Conservation (phyloP, 352 stramenopile species). For the Globisporangium sylvaticum region DNA sequence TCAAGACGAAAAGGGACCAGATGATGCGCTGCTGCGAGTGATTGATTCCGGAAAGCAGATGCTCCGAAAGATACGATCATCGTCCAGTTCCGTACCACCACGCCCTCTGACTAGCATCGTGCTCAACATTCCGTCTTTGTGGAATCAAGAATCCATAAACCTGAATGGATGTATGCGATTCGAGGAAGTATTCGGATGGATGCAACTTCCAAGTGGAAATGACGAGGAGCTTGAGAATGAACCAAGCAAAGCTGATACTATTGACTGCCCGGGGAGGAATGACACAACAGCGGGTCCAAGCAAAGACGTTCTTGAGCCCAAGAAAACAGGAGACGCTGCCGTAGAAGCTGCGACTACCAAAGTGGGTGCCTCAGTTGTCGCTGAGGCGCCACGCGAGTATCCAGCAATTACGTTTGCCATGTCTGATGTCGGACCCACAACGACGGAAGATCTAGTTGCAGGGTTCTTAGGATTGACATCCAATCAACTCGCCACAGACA, state of each 20-base stretch:
- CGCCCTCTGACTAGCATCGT: constrained; percentile 22
- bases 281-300: neutral
- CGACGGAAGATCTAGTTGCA: constrained; percentile 13
- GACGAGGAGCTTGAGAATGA: neutral
- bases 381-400: neutral
- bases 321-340: neutral
- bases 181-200: constrained; percentile 15
- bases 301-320: neutral
- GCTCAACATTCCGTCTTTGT: constrained; percentile 30
- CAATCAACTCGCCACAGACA: neutral
- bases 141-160: constrained; percentile 16
- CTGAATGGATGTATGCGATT: constrained; percentile 8
- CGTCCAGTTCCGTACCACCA: neutral
- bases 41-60: neutral
- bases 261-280: neutral
- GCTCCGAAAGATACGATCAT: neutral
- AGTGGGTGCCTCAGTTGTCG: neutral
- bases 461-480: constrained; percentile 11
- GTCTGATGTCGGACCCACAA: neutral
- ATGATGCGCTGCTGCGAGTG: constrained; percentile 1
- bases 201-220: neutral
- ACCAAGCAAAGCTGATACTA: neutral
- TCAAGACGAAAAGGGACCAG: constrained; percentile 1
- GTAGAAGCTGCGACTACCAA: neutral
- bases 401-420: constrained; percentile 3